Evolutionary conservation across 2,329 filamentous ascomycete species (phyloP).

Genomic region (Penicillium vulpinum): DNA sequence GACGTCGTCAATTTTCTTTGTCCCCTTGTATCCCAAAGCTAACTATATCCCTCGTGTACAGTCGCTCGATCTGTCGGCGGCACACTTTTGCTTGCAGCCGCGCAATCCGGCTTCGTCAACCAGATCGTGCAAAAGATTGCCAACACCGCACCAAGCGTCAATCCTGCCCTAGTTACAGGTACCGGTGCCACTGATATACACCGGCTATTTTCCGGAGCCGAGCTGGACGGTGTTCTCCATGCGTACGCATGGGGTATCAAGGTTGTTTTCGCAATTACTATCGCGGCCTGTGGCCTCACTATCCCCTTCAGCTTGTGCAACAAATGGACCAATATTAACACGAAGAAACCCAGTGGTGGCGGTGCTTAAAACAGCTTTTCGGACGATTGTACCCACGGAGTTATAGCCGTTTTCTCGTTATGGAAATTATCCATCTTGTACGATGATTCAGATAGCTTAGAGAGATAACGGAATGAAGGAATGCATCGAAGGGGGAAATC

Average conservation of each 20-base stretch:
- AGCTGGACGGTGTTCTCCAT: background rate
- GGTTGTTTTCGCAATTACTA: background rate
- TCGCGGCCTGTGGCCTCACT: background rate
- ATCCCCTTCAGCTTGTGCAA: background rate
- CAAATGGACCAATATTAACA: background rate
- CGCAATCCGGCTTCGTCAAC: constrained; percentile 11
- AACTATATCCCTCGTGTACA: background rate
- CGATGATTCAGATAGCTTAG: too few relatives aligned
- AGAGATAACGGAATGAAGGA: too few relatives aligned
- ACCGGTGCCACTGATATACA: background rate
- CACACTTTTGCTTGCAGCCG: constrained; percentile 6
- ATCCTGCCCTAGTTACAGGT: background rate
- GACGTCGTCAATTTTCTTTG: background rate
- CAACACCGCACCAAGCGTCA: background rate
- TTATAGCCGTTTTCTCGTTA: too few relatives aligned
- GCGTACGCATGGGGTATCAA: background rate
- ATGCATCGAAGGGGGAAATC: too few relatives aligned
- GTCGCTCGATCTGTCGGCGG: constrained; percentile 6
- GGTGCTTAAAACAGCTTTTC: background rate
- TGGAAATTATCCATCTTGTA: too few relatives aligned
- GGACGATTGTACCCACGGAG: too few relatives aligned
- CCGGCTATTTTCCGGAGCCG: background rate
- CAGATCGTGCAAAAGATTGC: background rate
- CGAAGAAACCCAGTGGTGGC: background rate
- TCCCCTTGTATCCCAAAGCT: background rate